Percentiles rank a stretch among this genome's conserved stretches.
phyloP scores from a whole-genome alignment of 768 basidiomycete genomes.

The Albatrellus ellisii region DNA sequence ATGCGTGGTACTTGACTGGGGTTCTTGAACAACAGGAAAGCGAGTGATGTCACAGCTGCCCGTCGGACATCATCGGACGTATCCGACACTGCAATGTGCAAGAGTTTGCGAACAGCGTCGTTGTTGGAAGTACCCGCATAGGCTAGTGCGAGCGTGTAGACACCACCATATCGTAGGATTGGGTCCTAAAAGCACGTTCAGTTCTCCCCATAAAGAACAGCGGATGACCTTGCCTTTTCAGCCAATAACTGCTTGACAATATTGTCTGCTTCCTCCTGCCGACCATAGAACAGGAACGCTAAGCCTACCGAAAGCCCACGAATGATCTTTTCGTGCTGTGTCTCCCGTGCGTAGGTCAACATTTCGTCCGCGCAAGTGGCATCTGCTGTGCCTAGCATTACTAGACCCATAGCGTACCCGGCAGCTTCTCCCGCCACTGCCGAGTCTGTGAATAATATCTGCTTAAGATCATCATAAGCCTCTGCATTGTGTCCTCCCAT shows the following conservation, averaged over 20 bases:
- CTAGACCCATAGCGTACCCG: constrained; percentile 94
- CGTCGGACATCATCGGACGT: constrained; percentile 95
- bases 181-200: constrained; percentile 52
- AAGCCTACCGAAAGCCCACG: constrained; percentile 88
- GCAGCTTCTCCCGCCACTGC: constrained; percentile 94
- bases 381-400: constrained; percentile 93
- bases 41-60: constrained; percentile 90
- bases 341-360: constrained; percentile 92
- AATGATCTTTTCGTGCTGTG: constrained; percentile 99
- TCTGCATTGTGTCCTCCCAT: constrained; percentile 87
- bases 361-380: constrained; percentile 79
- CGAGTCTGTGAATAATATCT: constrained; percentile 82
- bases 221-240: constrained; percentile 56
- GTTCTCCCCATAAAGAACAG: not conserved
- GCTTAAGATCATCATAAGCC: constrained; percentile 86
- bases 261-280: constrained; percentile 85
- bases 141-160: constrained; percentile 91
- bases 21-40: constrained; percentile 95
- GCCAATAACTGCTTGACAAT: constrained; percentile 64
- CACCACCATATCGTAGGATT: constrained; percentile 93
- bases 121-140: constrained; percentile 97
- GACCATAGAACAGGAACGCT: constrained; percentile 85
- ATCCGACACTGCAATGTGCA: constrained; percentile 97
- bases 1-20: constrained; percentile 93
- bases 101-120: constrained; percentile 75